Base-by-base conservation (phyloP, 495 filamentous ascomycete genomes). In the Penicillium cinerascens region DNA sequence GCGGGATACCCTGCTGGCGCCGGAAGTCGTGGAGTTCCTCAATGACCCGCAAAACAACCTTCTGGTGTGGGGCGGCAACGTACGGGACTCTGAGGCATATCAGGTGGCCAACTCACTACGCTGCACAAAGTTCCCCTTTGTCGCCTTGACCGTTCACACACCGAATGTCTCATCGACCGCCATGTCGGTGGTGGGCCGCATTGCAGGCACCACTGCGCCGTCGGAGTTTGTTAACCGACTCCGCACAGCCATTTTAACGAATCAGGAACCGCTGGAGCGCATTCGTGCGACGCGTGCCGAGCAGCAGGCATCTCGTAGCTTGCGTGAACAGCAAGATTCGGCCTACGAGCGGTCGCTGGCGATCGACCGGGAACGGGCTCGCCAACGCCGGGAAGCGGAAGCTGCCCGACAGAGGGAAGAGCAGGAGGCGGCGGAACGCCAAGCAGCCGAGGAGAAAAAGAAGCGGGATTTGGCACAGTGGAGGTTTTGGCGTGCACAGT, bases 271-370 rank as follows among this genome's bases (percentile, higher is more conserved):
- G 20, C 72, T 98, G 0, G 80, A 82, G 33, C 77, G 80, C 20
- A 82, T 87, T 22, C 80, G 90, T 17, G 78, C 82, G 0, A 78
- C 85, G 43, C 76, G 91, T n/a, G 78, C 78, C 18, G 86, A 88
- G 42, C 89, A 95, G 58, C 83, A 91, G 55, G 82, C 87, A 7
- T 82, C 86, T 17, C 80, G 93, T 25, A 87, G 76, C 55, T 68
- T 98, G 20, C 84, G 91, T 4, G 80, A 87, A 47, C 81, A 93
- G 63, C 95, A 97, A 55, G 89, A 96, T 64, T 85, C 82, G 2
- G 93, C 93, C 3, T 98, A 97, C 63, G 92, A 98, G 69, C 79
- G 89, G 51, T 93, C 88, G 0, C 75, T 98, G 43, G 91, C 91
- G 9, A 83, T 83, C 40, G 93, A 98, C 68, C 78, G 92, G 7